Conservation (phyloP, 2,329 filamentous ascomycete species). For the Fusarium sp. region DNA sequence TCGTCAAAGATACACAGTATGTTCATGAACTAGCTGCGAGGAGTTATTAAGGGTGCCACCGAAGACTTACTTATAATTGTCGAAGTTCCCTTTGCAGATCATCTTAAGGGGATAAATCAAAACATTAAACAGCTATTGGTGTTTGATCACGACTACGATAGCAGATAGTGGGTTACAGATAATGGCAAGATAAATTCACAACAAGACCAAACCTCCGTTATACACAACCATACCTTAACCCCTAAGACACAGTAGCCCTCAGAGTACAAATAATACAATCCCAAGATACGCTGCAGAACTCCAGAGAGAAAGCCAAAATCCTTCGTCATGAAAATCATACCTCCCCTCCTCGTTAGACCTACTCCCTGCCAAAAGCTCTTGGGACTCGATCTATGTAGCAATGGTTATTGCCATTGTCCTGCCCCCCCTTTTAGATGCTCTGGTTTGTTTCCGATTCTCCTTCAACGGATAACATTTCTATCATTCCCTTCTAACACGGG, state of each 20-base stretch:
- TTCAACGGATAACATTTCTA: background rate
- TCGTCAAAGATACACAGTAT: background rate
- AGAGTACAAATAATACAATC: background rate
- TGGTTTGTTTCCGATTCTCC: background rate
- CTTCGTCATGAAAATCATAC: constrained; percentile 27
- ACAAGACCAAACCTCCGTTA: background rate
- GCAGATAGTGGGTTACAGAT: background rate
- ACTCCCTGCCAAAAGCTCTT: constrained; percentile 2
- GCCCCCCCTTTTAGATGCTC: constrained; percentile 15
- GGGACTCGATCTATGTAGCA: constrained; percentile 16
- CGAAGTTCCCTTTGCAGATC: background rate
- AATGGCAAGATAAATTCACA: background rate
- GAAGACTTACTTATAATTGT: background rate
- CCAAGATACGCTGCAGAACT: constrained; percentile 24
- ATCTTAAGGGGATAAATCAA: background rate
- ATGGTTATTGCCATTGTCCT: constrained; percentile 4
- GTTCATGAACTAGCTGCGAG: constrained; percentile 3
- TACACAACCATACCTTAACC: background rate
- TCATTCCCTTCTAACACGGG: constrained; percentile 1
- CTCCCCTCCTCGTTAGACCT: constrained; percentile 5
- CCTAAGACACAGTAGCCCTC: background rate
- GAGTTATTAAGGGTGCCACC: constrained; percentile 13
- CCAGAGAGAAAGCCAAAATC: constrained; percentile 27
- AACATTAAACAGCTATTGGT: background rate
- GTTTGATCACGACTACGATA: background rate